Evolutionary conservation across 108 stramenopile species (phyloP).

Genomic region (Fistulifera solaris): DNA sequence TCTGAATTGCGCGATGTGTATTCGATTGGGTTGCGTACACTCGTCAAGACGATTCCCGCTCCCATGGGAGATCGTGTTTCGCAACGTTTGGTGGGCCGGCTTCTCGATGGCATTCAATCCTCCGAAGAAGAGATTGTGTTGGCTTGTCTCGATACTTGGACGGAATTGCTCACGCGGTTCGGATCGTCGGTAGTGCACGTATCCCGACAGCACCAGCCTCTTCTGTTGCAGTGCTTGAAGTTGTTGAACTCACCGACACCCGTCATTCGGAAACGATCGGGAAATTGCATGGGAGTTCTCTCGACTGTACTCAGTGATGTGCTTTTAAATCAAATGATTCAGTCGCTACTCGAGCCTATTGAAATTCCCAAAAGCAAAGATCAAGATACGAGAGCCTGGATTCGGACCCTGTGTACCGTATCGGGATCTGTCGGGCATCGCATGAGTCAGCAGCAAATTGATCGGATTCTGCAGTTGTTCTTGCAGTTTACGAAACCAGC

Average conservation of each 20-base stretch:
- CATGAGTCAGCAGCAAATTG: constrained; percentile 80
- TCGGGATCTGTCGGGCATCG: constrained; percentile 74
- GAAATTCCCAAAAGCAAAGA: constrained; percentile 11
- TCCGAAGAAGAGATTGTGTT: constrained; percentile 64
- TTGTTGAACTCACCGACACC: constrained; percentile 47
- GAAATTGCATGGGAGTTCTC: constrained; percentile 80
- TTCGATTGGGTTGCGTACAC: constrained; percentile 94
- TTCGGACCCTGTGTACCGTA: constrained; percentile 89
- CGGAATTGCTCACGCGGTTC: constrained; percentile 86
- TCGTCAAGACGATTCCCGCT: constrained; percentile 85
- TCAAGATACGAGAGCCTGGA: constrained; percentile 58
- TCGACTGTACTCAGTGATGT: constrained; percentile 73
- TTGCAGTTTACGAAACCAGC: constrained; percentile 80
- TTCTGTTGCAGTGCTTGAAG: constrained; percentile 62
- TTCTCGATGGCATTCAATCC: constrained; percentile 71
- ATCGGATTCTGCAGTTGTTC: constrained; percentile 91
- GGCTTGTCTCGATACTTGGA: constrained; percentile 81
- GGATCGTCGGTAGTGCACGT: constrained; percentile 53
- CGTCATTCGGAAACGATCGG: constrained; percentile 90
- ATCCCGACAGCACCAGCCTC: constrained; percentile 67
- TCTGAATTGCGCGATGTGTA: constrained; percentile 95
- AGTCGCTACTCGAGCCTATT: constrained; percentile 69
- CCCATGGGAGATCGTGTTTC: constrained; percentile 78
- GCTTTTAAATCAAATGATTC: constrained; percentile 69
- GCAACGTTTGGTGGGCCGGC: constrained; percentile 52